Percentiles rank a stretch among this genome's conserved stretches.
These are phyloP conservation scores for Globisporangium emineosum DNA, from an alignment of 352 stramenopile species.

Conservation along the genomic window DNA sequence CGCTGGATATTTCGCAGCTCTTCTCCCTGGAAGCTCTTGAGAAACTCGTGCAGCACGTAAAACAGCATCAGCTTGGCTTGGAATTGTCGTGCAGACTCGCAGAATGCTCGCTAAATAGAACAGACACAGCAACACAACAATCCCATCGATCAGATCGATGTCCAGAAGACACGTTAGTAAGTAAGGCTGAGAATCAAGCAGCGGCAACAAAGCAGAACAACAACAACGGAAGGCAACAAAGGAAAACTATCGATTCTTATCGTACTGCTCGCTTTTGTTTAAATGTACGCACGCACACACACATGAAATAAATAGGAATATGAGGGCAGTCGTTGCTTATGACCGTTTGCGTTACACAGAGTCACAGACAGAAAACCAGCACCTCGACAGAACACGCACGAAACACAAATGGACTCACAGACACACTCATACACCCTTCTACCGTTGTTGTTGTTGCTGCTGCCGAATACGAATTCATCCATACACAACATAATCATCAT, in stretches of 20 bases:
- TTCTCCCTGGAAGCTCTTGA: constrained; percentile 75
- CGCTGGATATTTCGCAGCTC: constrained; percentile 54
- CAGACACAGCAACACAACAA: constrained; percentile 11
- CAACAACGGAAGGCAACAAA: constrained; percentile 17
- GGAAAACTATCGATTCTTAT: constrained; percentile 23
- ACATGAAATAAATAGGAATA: neutral
- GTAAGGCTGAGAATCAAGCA: neutral
- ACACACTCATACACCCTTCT: constrained; percentile 9
- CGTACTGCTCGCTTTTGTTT: constrained; percentile 10
- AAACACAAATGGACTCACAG: constrained; percentile 2
- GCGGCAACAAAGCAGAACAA: constrained; percentile 5
- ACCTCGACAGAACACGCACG: constrained; percentile 16
- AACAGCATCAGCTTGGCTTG: constrained; percentile 85
- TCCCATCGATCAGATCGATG: constrained; percentile 4
- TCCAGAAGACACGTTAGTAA: constrained; percentile 1
- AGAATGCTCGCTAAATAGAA: constrained; percentile 47
- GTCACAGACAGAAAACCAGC: constrained; percentile 5
- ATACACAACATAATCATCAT: constrained; percentile 5
- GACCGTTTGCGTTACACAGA: constrained; percentile 9
- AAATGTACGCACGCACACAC: constrained; percentile 4
- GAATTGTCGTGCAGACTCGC: constrained; percentile 58
- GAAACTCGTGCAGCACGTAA: constrained; percentile 86
- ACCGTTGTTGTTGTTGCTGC: constrained; percentile 10
- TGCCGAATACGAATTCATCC: constrained; percentile 5
- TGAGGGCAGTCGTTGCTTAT: constrained; percentile 2